Evolutionary conservation across 345 rosid genomes (phyloP), one percentile per base, ranked within the genome.

Genomic region (Kandelia obovata): DNA sequence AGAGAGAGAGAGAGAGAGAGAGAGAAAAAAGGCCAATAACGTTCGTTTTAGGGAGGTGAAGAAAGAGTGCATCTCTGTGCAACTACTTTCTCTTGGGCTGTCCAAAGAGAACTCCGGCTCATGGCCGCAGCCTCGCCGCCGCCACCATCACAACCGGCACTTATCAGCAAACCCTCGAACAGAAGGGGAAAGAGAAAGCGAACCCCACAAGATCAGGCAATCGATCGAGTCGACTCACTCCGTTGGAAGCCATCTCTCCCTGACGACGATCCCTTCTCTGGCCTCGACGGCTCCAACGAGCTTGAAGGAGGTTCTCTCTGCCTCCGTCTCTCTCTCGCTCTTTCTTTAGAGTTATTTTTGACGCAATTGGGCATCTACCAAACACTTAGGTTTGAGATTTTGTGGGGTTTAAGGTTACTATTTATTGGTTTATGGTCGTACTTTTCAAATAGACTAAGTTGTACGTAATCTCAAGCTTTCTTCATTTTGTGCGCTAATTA

Each of bases 291-390:
- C 32, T 83, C 87, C 59, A 84, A 78, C 64, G 87, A 89, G 76
- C 91, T 88, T 43, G 94, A 86, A 64, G 96, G 98, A 85, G 98
- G 97, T 90, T 58, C 26, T 11, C 58, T 7, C 46, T 46, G 30
- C 30, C 66, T 13, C 13, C n/a, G 7, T 17, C 26, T 43, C 28
- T 57, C 70, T 58, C 58, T 46, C 5, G 53, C 27, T 70, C 26
- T 53, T 4, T 32, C 2, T 60, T 20, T 49, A 15, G 9, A 15
- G 16, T 35, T 35, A 0, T 25, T 26, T 7, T 32, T 21, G 35
- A 17, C 32, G 46, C 6, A 55, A 28, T 15, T 5, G 31, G 34
- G 52, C 58, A 21, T 43, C 49, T 43, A 43, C 17, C 49, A 2
- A 43, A 43, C 17, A 43, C 9, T 34, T 43, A 15, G 5, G 2